Evolutionary conservation across 1,284 basidiomycete genomes (phyloP), one percentile per base, ranked within the genome.

Genomic region (Marasmius fiardii): DNA sequence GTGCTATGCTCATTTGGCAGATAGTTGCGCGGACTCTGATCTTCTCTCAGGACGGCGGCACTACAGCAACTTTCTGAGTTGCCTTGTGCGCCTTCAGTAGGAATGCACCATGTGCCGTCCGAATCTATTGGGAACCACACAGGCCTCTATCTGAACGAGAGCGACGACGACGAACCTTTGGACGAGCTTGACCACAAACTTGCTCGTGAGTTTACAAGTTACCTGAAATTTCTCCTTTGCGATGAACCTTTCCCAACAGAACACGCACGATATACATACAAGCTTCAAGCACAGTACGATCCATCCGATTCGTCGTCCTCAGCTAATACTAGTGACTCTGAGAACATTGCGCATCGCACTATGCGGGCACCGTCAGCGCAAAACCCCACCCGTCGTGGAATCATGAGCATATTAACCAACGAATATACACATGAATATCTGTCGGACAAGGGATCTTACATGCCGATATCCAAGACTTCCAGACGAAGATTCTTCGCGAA

Each of bases 111-210:
- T 18, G 88, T 93, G 1, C 93, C 94, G 0, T 70, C 80, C 39
- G 82, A 90, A 63, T 79, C 78, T 44, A 59, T 90, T 0, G 85
- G 80, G 2, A 73, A 80, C 14, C 87, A 92, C 60, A 75, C 90
- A 10, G 81, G 81, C 0, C 75, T 49, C 4, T 49, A 49, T 26
- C 16, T 49, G n/a, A 24, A 23, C 23, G 47, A 71, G n/a, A 70
- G 79, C 54, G 76, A 78, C 20, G 75, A 73, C 14, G 72, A 75
- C 26, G 73, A 74, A 57, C 78, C 62, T 24, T 63, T 65, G 56
- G 76, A 89, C 58, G 80, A 83, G 18, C 65, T 91, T 35, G 90
- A 92, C 63, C 80, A 83, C 53, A 75, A 74, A 53, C 74, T 92
- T 41, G 86, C 87, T 11, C 85, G 89, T 91, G 67, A 68, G 86